Evolutionary conservation across 345 rosid genomes (phyloP).

Genomic region (Hirschfeldia incana): DNA sequence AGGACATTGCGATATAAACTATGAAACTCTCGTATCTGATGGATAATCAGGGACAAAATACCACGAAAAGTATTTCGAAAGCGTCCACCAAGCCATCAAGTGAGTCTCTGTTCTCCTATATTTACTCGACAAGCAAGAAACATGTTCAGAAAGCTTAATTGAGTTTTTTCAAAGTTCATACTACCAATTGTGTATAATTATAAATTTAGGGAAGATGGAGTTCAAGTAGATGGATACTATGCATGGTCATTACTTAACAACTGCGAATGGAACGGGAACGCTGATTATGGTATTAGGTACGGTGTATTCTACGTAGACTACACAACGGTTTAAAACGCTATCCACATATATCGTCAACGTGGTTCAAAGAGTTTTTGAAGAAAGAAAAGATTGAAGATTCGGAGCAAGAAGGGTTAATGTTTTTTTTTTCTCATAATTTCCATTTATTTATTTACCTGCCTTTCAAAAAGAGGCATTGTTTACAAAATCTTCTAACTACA

Average conservation of each 20-base stretch:
- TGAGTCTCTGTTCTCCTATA: neutral
- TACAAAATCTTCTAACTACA: too few relatives aligned
- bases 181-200: neutral
- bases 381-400: conserved; percentile 21
- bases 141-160: neutral
- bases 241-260: conserved; percentile 59
- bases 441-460: too few relatives aligned
- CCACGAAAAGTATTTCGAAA: conserved; percentile 25
- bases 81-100: conserved; percentile 31
- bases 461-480: too few relatives aligned
- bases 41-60: conserved; percentile 29
- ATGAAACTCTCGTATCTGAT: conserved; percentile 28
- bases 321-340: conserved; percentile 51
- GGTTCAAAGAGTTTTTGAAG: conserved; percentile 53
- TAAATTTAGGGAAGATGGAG: conserved; percentile 45
- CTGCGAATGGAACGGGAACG: conserved; percentile 53
- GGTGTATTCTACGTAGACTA: conserved; percentile 54
- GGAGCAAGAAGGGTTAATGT: neutral
- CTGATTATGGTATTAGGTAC: conserved; percentile 49
- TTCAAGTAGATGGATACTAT: conserved; percentile 51
- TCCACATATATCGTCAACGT: conserved; percentile 54
- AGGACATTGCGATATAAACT: conserved; percentile 24
- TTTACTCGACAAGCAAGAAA: neutral
- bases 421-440: neutral
- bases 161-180: too few relatives aligned